Conservation (phyloP, 805 yeast species). For the Metschnikowia arizonensis region DNA sequence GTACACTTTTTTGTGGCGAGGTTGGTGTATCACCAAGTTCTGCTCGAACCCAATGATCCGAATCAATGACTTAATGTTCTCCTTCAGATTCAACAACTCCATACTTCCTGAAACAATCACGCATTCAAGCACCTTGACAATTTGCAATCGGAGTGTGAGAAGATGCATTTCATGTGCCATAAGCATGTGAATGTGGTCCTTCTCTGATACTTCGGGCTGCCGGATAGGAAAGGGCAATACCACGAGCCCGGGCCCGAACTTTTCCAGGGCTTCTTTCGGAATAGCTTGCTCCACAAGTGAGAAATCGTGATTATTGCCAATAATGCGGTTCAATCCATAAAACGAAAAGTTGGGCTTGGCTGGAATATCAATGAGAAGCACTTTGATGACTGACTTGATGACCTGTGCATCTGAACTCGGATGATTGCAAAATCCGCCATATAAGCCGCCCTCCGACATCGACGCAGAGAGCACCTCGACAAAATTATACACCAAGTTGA, state of each 20-base stretch:
- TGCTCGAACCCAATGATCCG: slow-evolving; percentile 48
- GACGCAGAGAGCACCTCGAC: slow-evolving; percentile 52
- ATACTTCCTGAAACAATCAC: slow-evolving; percentile 29
- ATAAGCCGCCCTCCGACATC: slow-evolving; percentile 19
- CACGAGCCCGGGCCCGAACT: slow-evolving; percentile 7
- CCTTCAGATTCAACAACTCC: slow-evolving; percentile 31
- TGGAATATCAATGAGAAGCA: slow-evolving; percentile 41
- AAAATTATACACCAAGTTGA: slow-evolving; percentile 47
- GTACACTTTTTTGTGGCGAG: slow-evolving; percentile 38
- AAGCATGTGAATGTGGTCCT: slow-evolving; percentile 16
- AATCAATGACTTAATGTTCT: slow-evolving; percentile 38
- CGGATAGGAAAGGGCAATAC: slow-evolving; percentile 15
- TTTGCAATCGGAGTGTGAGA: slow-evolving; percentile 41
- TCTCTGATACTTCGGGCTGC: neutral
- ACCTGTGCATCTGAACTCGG: slow-evolving; percentile 3
- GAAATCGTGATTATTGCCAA: slow-evolving; percentile 50
- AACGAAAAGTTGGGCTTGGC: slow-evolving; percentile 40
- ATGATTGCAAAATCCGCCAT: slow-evolving; percentile 6
- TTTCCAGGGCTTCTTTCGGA: slow-evolving; percentile 22
- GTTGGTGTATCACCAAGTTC: slow-evolving; percentile 40
- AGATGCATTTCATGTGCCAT: slow-evolving; percentile 42
- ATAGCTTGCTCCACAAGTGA: slow-evolving; percentile 40
- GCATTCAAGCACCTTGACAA: slow-evolving; percentile 48
- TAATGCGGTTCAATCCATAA: slow-evolving; percentile 50
- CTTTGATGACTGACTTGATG: slow-evolving; percentile 31